phyloP scores from a whole-genome alignment of 2,329 filamentous ascomycete species.

The Leptodontidium sp. region DNA sequence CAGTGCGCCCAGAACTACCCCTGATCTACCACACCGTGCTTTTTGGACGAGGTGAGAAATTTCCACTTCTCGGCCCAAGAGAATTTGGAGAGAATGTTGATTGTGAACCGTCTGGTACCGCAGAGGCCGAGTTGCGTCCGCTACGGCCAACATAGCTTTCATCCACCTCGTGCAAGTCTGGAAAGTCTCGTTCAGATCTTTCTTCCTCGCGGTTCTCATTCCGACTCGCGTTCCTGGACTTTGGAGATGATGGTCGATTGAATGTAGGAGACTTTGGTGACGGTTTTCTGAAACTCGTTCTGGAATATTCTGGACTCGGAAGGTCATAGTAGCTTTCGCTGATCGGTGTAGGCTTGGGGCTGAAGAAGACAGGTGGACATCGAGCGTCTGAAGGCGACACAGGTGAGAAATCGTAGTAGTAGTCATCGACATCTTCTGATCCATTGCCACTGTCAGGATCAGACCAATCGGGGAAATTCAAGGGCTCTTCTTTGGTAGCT shows the following conservation, averaged over 20 bases:
- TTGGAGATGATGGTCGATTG: slow-evolving; percentile 1
- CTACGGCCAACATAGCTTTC: neutral
- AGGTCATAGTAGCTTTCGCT: neutral
- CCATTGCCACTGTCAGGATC: neutral
- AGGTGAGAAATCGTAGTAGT: slow-evolving; percentile 12
- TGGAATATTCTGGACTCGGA: neutral
- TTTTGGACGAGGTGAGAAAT: slow-evolving; percentile 30
- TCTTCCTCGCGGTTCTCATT: neutral
- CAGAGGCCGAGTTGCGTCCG: slow-evolving; percentile 28
- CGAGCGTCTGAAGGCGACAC: slow-evolving; percentile 11
- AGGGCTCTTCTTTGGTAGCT: neutral
- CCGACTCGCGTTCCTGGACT: slow-evolving; percentile 3
- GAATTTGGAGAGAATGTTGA: slow-evolving; percentile 24
- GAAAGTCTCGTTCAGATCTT: neutral
- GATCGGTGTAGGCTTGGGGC: neutral
- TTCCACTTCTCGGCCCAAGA: slow-evolving; percentile 25
- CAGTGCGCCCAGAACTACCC: neutral
- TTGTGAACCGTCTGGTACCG: slow-evolving; percentile 24
- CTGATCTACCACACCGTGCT: slow-evolving; percentile 34
- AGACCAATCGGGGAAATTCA: neutral
- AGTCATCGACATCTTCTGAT: neutral
- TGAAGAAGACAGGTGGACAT: neutral
- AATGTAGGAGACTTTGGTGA: slow-evolving; percentile 10
- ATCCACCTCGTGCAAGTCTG: neutral
- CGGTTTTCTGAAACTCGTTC: neutral